Base-by-base conservation (phyloP, 352 stramenopile genomes). In the Thalassiosira exigua region DNA sequence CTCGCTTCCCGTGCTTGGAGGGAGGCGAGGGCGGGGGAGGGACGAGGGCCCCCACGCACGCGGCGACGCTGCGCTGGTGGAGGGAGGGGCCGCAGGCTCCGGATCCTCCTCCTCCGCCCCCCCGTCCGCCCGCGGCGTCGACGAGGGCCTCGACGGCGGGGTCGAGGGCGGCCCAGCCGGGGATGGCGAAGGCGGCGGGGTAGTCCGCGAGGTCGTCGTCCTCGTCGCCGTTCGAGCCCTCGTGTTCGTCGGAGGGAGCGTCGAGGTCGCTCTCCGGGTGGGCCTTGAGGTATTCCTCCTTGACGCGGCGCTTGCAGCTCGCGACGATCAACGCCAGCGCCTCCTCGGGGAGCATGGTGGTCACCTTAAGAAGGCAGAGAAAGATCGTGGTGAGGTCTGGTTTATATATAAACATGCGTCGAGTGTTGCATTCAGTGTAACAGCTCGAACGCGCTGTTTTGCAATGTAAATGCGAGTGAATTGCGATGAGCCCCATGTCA, bases 261-360 rank as follows among this genome's bases (percentile, higher is more conserved):
- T 54, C 51, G 17, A 58, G 21, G 7, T 71, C 53, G 21, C 14
- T 70, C 19, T 73, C 51, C 0, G 51, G 56, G 53, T 62, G 12
- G 0, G 56, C 44, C n/a, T 59, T 50, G 0, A 52, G 14, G 29
- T 58, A 69, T 3, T 12, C 29, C 21, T 84, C 53, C 57, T n/a
- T 54, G 0, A 86, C 85, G 59, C 76, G 62, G 58, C 78, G 81
- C 54, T 85, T 82, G 1, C 75, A 84, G 44, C 81, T 30, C 46
- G 80, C 75, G 21, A 93, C 59, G 0, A 92, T 19, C 3, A 92
- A 36, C 9, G 74, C 69, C 3, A 87, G 57, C 0, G 77, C 80
- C 75, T 93, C 88, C 66, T 93, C 88, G 2, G 88, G 88, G 2
- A 93, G 42, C 7, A 93, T 80, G 1, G 86, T 88, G 44, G 91